Conservation (phyloP, 2,329 filamentous ascomycete genomes). For the Paraphoma chrysanthemicola region DNA sequence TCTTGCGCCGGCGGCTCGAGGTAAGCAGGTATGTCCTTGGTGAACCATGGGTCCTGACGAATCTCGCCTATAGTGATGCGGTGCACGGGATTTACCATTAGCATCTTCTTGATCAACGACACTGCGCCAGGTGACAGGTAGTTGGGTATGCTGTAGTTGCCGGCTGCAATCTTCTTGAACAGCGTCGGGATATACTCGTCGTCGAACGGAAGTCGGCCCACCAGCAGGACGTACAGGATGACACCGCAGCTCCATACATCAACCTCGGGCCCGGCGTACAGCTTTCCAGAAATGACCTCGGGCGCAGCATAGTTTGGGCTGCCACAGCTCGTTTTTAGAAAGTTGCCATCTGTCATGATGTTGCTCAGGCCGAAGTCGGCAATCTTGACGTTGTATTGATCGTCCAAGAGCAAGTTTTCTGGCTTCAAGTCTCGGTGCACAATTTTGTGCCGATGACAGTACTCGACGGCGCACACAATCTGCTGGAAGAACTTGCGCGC, state of each 20-base stretch:
- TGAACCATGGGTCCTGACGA: conserved; percentile 91
- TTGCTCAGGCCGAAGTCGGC: conserved; percentile 98
- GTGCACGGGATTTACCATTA: conserved; percentile 93
- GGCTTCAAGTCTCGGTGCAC: conserved; percentile 97
- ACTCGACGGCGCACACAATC: conserved; percentile 98
- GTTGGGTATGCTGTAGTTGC: conserved; percentile 88
- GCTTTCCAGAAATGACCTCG: conserved; percentile 96
- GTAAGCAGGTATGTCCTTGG: conserved; percentile 84
- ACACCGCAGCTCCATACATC: conserved; percentile 98
- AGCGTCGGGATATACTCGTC: conserved; percentile 97
- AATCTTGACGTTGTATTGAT: conserved; percentile 97
- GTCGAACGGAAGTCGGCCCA: conserved; percentile 84
- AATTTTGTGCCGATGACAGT: conserved; percentile 98
- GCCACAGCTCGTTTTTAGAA: conserved; percentile 96
- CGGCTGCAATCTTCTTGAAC: conserved; percentile 96
- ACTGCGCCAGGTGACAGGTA: conserved; percentile 89
- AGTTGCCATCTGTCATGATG: conserved; percentile 99
- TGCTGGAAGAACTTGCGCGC: conserved; percentile 99
- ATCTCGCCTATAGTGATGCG: conserved; percentile 95
- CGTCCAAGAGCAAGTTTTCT: conserved; percentile 93
- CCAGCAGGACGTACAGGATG: conserved; percentile 74
- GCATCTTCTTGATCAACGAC: conserved; percentile 86
- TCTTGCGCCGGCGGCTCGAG: conserved; percentile 88
- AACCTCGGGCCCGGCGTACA: conserved; percentile 96
- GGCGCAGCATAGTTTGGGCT: conserved; percentile 98